Percentiles rank a stretch among this genome's conserved stretches.
Conservation (phyloP, 345 rosid genomes). For the Hirschfeldia incana region DNA sequence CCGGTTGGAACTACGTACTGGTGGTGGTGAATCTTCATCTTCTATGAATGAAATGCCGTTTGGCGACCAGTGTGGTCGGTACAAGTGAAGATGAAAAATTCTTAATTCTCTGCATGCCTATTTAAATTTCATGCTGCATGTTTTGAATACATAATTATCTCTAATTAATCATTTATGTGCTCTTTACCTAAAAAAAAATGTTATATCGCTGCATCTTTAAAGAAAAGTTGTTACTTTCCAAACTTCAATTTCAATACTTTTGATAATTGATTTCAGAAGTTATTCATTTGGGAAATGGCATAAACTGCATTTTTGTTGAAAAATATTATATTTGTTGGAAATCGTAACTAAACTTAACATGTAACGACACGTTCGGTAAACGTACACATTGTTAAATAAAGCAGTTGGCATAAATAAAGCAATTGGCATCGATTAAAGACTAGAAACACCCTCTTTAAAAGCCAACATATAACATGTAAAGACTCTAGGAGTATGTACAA, state of each 20-base stretch:
- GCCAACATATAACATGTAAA: neutral
- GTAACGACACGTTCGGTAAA: too few relatives aligned
- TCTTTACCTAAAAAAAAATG: neutral
- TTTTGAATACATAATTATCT: conserved; percentile 1
- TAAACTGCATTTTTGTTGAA: neutral
- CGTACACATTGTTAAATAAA: too few relatives aligned
- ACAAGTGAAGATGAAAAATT: conserved; percentile 17
- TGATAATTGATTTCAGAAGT: neutral
- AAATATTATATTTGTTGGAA: neutral
- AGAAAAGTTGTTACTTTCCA: neutral
- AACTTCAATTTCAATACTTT: neutral
- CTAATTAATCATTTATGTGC: conserved; percentile 3
- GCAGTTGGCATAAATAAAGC: neutral
- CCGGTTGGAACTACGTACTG: conserved; percentile 25
- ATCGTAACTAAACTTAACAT: neutral
- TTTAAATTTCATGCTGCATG: neutral
- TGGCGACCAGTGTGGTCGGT: conserved; percentile 36
- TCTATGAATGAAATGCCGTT: conserved; percentile 25
- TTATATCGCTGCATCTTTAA: neutral
- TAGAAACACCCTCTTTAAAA: neutral
- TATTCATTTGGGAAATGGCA: neutral
- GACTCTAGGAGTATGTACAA: neutral
- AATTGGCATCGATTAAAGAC: neutral
- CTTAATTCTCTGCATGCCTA: conserved; percentile 2
- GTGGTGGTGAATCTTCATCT: conserved; percentile 14